Conservation (phyloP, 768 basidiomycete genomes). For the Naganishia vishniacii region DNA sequence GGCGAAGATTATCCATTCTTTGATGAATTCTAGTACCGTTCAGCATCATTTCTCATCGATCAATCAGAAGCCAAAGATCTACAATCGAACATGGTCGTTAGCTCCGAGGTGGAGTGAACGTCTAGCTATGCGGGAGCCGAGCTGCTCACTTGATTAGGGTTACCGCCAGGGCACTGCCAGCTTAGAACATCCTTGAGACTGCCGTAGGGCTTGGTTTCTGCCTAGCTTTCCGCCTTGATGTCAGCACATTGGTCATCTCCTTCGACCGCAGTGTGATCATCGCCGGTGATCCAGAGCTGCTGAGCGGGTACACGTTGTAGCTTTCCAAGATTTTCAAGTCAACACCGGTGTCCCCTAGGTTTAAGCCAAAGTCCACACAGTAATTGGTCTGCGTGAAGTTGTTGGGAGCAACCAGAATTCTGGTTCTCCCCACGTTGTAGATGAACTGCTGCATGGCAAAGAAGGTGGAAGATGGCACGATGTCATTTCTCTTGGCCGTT, state of each 20-base stretch:
- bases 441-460: constrained; percentile 11
- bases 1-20: background rate
- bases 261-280: background rate
- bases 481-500: background rate
- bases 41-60: background rate
- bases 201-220: constrained; percentile 23
- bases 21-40: background rate
- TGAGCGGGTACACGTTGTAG: constrained; percentile 5
- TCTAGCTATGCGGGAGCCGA: background rate
- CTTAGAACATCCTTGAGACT: constrained; percentile 20
- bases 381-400: background rate
- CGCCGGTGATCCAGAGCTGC: constrained; percentile 7
- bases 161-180: constrained; percentile 16
- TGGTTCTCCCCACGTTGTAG: background rate
- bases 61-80: background rate
- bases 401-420: constrained; percentile 14
- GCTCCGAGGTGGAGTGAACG: too few species aligned
- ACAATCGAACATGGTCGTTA: background rate
- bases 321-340: constrained; percentile 2
- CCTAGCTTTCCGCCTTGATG: background rate
- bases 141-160: constrained; percentile 19
- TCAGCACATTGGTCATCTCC: constrained; percentile 18
- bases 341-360: background rate
- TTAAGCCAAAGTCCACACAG: constrained; percentile 17
- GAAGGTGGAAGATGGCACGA: background rate